These are phyloP conservation scores for Aspergillus taichungensis DNA, from an alignment of 495 filamentous ascomycete genomes.

Conservation along the genomic window DNA sequence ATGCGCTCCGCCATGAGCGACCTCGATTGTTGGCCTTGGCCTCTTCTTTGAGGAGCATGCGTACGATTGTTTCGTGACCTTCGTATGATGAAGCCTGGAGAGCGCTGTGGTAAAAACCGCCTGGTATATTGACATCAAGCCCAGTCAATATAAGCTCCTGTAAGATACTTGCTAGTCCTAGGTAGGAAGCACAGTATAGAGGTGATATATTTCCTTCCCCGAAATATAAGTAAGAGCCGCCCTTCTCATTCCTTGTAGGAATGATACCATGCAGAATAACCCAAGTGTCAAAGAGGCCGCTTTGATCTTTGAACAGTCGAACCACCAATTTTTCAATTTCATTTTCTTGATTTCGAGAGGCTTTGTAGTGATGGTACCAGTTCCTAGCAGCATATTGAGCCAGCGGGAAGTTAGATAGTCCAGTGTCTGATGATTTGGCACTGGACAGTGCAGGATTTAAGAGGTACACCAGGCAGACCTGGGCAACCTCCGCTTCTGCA, in stretches of 20 bases:
- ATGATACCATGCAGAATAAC: not conserved
- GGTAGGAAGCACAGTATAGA: not conserved
- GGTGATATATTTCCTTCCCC: not conserved
- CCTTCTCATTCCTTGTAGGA: no score
- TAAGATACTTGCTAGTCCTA: not conserved
- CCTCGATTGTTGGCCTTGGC: slow-evolving; percentile 9
- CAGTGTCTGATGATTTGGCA: not conserved
- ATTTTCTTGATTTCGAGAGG: not conserved
- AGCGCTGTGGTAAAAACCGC: not conserved
- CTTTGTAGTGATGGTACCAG: slow-evolving; percentile 18
- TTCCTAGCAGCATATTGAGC: slow-evolving; percentile 18
- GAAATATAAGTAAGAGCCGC: not conserved
- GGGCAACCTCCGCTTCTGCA: slow-evolving; percentile 21
- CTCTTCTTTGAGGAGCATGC: slow-evolving; percentile 10
- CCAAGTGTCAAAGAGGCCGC: not conserved
- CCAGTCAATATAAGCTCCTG: not conserved
- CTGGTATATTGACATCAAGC: not conserved
- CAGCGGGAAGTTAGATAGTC: slow-evolving; percentile 13
- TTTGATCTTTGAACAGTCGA: not conserved
- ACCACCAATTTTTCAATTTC: not conserved
- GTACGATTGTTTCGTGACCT: slow-evolving; percentile 9
- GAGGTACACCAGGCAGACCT: slow-evolving; percentile 26
- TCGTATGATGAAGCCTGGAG: slow-evolving; percentile 11
- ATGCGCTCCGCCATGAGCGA: slow-evolving; percentile 7
- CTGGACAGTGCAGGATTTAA: slow-evolving; percentile 16